Conservation (phyloP, 176 grass and related monocot species). For the Eragrostis nindensis region DNA sequence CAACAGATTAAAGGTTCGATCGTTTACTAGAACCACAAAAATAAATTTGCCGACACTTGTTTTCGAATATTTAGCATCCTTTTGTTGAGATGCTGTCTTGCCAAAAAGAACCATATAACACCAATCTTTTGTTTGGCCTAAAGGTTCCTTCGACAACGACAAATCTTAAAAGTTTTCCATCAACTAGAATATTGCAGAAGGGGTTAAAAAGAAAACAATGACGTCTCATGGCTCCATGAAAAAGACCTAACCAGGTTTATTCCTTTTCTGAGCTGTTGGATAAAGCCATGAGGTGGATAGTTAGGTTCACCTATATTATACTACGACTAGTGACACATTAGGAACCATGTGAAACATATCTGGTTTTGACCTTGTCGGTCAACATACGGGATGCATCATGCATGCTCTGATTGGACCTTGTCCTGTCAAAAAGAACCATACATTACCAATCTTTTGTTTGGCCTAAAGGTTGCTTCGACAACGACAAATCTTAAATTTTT, state of each 20-base stretch:
- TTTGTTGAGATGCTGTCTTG: constrained; percentile 28
- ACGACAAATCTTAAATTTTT: too few species aligned
- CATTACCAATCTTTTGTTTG: too few species aligned
- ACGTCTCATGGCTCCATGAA: not conserved
- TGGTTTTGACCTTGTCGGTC: too few species aligned
- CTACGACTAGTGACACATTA: not conserved
- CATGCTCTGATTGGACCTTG: too few species aligned
- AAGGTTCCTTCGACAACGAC: constrained; percentile 31
- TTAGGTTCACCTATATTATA: constrained; percentile 21
- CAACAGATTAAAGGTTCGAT: not conserved
- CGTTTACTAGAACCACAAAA: not conserved
- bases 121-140: not conserved
- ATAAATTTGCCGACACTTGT: not conserved
- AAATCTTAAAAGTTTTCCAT: not conserved
- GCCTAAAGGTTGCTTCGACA: too few species aligned
- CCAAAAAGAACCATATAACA: not conserved
- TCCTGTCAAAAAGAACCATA: too few species aligned
- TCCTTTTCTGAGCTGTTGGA: not conserved
- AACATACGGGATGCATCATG: too few species aligned
- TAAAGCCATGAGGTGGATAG: constrained; percentile 18
- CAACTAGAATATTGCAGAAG: constrained; percentile 8
- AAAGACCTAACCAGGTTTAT: too few species aligned
- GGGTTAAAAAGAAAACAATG: not conserved
- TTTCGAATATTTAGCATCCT: not conserved
- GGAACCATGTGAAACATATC: constrained; percentile 19